A percentile compares a stretch with the other conserved stretches of the same genome.
Evolutionary conservation across 2,329 filamentous ascomycete species (phyloP).

Genomic region (Aspergillus fumigatiaffinis): DNA sequence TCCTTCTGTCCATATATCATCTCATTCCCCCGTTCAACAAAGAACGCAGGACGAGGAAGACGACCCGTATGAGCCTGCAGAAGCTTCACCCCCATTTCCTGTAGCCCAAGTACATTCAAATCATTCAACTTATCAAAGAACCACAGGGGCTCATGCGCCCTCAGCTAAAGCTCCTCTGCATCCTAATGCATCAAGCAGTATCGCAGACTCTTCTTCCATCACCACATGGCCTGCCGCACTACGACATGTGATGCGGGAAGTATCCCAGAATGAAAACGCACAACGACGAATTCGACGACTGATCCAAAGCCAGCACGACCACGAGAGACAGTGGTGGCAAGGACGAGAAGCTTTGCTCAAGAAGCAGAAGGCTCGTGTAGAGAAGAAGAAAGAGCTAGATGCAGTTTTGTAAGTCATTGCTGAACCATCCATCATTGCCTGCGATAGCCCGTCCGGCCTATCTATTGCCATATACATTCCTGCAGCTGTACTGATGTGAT

Average conservation of each 20-base stretch:
- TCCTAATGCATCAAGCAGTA: neutral
- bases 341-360: conserved; percentile 50
- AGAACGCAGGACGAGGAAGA: conserved; percentile 6
- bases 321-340: conserved; percentile 60
- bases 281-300: conserved; percentile 50
- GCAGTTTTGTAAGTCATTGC: conserved; percentile 49
- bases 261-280: conserved; percentile 43
- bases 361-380: conserved; percentile 49
- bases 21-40: neutral
- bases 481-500: neutral
- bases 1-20: neutral
- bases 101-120: neutral
- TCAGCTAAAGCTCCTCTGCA: conserved; percentile 6
- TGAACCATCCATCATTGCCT: neutral
- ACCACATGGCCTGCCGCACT: conserved; percentile 51
- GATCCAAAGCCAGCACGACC: conserved; percentile 59
- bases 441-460: neutral
- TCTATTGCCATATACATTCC: neutral
- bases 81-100: conserved; percentile 5
- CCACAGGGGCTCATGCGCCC: neutral
- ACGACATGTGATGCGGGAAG: conserved; percentile 48
- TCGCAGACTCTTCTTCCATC: conserved; percentile 44
- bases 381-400: conserved; percentile 52
- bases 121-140: neutral
- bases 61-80: conserved; percentile 17